Conservation (phyloP, 345 rosid species). For the Eucalyptus sp. region DNA sequence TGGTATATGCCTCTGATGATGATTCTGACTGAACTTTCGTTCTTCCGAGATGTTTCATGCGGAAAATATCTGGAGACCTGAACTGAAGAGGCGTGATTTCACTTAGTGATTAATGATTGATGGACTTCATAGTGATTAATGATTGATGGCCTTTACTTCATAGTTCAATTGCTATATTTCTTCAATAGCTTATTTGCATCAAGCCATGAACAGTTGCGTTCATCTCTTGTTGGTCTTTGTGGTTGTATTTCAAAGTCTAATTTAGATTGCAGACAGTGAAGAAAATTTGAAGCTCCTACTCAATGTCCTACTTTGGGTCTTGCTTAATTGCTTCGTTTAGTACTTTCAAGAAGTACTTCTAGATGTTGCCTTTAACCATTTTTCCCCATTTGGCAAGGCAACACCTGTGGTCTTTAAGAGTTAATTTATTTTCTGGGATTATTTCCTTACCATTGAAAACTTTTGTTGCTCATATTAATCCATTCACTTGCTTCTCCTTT, state of each 20-base stretch:
- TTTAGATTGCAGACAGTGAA: background rate
- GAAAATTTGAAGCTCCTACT: background rate
- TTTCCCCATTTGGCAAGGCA: background rate
- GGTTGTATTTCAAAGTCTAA: background rate
- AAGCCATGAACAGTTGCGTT: background rate
- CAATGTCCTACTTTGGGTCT: background rate
- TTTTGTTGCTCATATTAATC: background rate
- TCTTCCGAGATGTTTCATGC: background rate
- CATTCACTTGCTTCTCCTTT: background rate
- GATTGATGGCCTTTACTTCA: background rate
- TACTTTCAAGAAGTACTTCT: background rate
- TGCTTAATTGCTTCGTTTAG: background rate
- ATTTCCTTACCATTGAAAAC: background rate
- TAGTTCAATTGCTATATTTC: background rate
- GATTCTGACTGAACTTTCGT: background rate
- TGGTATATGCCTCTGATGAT: background rate
- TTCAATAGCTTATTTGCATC: background rate
- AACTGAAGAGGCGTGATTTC: background rate
- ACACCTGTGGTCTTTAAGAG: background rate
- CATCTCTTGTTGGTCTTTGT: background rate
- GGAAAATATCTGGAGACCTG: conserved; percentile 1
- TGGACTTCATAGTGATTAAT: background rate
- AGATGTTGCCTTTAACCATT: background rate
- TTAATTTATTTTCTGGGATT: background rate
- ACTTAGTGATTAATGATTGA: background rate